Evolutionary conservation across 1,284 basidiomycete species (phyloP), one percentile per base, ranked within the genome.

Genomic region (Tilletia setariae): DNA sequence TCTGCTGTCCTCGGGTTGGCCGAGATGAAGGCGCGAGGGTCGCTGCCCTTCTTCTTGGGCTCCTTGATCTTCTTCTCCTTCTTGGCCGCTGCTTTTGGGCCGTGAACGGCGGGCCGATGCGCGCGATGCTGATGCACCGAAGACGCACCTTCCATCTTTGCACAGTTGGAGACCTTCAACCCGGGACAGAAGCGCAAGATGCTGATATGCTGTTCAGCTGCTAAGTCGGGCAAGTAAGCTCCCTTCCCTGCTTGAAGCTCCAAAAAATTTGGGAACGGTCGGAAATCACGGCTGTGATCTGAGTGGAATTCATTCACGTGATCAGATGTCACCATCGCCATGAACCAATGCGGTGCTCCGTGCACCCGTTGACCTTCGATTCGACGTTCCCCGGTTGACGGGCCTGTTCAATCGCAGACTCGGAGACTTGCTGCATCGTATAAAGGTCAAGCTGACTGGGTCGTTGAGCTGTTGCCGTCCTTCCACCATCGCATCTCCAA

Each of bases 101-200:
- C 56, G 56, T 61, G 56, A 30, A 61, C 28, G 4, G 56, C 56
- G 3, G 56, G 56, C 15, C 56, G 56, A 61, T 61, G 56, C 3
- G 56, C 56, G 56, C 56, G 91, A 89, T 11, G 90, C 88, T 8
- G 90, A 93, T 35, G 90, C 83, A 73, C 87, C 90, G 0, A 3
- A 92, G 93, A 77, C 94, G 92, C 3, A 90, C 92, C 65, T 91
- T 86, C 42, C 92, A 86, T 28, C 91, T 88, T n/a, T 23, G 91
- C 91, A 74, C 90, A 89, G 83, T 2, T 21, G 21, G 35, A 40
- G 35, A 11, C 35, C 11, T 4, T 11, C 35, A 40, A 11, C 35
- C 11, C 4, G 35, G 35, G 35, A 4, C 6, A 40, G 11, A 6
- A 11, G 11, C 4, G 35, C 4, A 11, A 40, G 35, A 40, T 40